Conservation (phyloP, 1,284 basidiomycete genomes). For the Ceratobasidium papillatum region DNA sequence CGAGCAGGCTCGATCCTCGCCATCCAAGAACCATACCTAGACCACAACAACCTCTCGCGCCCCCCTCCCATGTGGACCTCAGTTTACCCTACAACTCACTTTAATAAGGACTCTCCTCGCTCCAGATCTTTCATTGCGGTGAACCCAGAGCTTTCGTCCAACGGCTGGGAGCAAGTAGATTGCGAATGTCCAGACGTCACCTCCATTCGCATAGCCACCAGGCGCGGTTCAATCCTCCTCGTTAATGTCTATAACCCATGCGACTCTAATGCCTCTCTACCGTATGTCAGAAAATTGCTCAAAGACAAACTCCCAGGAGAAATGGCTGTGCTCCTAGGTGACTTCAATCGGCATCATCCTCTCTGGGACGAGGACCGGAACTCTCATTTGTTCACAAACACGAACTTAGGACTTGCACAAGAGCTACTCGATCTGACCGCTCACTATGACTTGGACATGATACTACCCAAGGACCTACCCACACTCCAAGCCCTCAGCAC, state of each 20-base stretch:
- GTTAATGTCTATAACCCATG: slow-evolving; percentile 16
- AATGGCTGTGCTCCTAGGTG: neutral
- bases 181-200: slow-evolving; percentile 1
- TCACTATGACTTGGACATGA: neutral
- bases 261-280: neutral
- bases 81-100: neutral
- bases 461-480: neutral
- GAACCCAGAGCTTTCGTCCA: neutral
- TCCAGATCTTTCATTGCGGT: neutral
- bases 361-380: slow-evolving; percentile 27
- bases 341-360: slow-evolving; percentile 27
- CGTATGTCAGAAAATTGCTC: neutral
- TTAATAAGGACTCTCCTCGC: neutral
- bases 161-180: neutral
- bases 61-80: neutral
- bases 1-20: neutral
- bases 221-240: neutral
- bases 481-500: neutral
- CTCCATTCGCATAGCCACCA: neutral
- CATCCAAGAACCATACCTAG: neutral
- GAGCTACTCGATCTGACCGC: neutral
- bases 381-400: slow-evolving; percentile 1
- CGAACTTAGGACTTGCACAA: neutral
- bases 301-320: neutral
- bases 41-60: neutral